Evolutionary conservation across 192 early-diverging fungal genomes (phyloP), one percentile per base, ranked within the genome.

Genomic region (Dispira parvispora): DNA sequence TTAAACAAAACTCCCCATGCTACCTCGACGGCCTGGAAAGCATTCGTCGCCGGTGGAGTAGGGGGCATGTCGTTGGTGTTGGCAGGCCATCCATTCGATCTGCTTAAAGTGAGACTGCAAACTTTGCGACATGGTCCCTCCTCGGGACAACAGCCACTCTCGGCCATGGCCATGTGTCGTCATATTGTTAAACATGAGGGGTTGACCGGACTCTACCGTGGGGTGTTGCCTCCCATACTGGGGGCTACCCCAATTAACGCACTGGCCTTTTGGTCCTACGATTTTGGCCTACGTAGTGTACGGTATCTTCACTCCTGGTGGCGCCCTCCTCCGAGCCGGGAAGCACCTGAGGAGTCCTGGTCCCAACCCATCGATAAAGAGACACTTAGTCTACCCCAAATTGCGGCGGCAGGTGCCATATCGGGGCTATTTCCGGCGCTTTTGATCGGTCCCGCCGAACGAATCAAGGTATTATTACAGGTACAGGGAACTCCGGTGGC

Each of bases 61-160:
- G 65, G 65, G 26, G 65, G 65, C 12, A 67, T 62, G 26, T 62
- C 60, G 14, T 43, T 67, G 8, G 61, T 67, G n/a, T 46, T 62
- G 28, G 65, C 58, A 4, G 65, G 65, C 1, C 65, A 67, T 38
- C 65, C 65, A 23, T 67, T 61, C 13, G 65, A 67, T 38, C 47
- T 67, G 1, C 62, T 67, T 46, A 67, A 67, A 46, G 62, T 62
- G 11, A 8, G 62, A 11, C 27, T 46, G 3, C 62, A 62, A 62
- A 62, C 62, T 2, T 9, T 21, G 2, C 21, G 25, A 3, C 53
- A 3, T 16, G 47, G 47, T 50, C 18, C 1, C 47, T 20, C 25
- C 25, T 3, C 53, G 3, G 53, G 20, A 20, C 25, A n/a, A 47
- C 8, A 5, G 4, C 14, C 57, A 12, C 13, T 47, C 2, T 49